Evolutionary conservation across 345 rosid genomes (phyloP), one percentile per base, ranked within the genome.

Genomic region (Moricandia moricandioides): DNA sequence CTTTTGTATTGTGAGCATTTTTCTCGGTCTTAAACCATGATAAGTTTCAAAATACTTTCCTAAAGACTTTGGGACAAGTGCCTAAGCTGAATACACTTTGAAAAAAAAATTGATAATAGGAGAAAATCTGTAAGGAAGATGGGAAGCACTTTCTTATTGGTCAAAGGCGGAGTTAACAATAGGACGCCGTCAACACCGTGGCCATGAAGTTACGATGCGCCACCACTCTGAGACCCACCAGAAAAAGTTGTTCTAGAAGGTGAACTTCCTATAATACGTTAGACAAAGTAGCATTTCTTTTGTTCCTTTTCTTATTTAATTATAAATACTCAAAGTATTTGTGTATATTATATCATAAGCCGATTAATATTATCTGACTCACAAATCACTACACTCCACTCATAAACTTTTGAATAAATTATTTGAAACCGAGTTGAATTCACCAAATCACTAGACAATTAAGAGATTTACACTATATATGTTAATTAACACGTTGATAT

Each of bases 111-210:
- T 70, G 54, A 70, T 31, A 43, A 59, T 8, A 62, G 35, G 29
- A 17, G 27, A 54, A 54, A 54, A 18, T 21, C 21, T 54, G 29
- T 54, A 8, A 49, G 18, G 57, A 17, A 51, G 16, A 12, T 43
- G 21, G 47, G 31, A 71, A 31, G 49, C 49, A 71, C 34, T 71
- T 61, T 61, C 49, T 26, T 40, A 8, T 37, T 18, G n/a, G 58
- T 14, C 56, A 43, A 10, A 70, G 10, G 18, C 52, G 3, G 10
- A 56, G 66, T 40, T 24, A n/a, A 54, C 24, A 10, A 27, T 64
- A 73, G 55, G 63, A 63, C 70, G 55, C 56, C 56, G 64, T 63
- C 21, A 64, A 64, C 0, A 63, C 21, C 69, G 52, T 24, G 69
- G 18, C 37, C 39, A 61, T 47, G 35, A 60, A 45, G 34, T 18